These are phyloP conservation scores for Monosporozyma unispora DNA, from an alignment of 805 yeast genomes.

Conservation along the genomic window DNA sequence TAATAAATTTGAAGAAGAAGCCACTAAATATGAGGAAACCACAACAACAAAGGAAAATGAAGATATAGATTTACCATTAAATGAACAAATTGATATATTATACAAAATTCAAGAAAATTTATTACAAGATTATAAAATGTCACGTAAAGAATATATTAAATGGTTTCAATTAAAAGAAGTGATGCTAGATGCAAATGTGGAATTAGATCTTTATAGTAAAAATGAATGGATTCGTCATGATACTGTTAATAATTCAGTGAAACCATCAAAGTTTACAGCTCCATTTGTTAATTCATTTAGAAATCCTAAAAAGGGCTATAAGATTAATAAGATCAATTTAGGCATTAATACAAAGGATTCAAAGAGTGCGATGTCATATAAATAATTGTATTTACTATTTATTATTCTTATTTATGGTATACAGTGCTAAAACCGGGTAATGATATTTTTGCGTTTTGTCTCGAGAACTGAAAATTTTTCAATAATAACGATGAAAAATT, in stretches of 20 bases:
- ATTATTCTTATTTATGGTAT: not conserved
- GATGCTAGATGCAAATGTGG: constrained; percentile 26
- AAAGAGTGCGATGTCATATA: not conserved
- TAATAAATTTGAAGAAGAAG: not conserved
- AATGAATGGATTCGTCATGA: constrained; percentile 7
- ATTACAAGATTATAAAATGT: constrained; percentile 13
- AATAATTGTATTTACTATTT: not conserved
- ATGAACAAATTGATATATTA: constrained; percentile 16
- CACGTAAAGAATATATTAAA: constrained; percentile 19
- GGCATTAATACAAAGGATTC: not conserved
- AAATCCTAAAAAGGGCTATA: not conserved
- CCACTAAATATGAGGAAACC: not conserved
- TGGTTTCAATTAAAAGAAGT: constrained; percentile 28
- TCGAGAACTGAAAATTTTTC: constrained; percentile 1
- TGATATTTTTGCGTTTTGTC: not conserved
- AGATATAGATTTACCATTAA: not conserved
- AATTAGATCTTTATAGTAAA: constrained; percentile 26
- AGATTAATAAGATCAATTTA: constrained; percentile 1
- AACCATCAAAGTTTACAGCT: not conserved
- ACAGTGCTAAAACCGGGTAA: constrained; percentile 1
- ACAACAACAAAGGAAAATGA: not conserved
- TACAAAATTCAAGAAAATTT: constrained; percentile 16
- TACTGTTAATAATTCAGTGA: not conserved
- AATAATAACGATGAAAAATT: not conserved
- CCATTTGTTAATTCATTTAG: not conserved